phyloP scores from a whole-genome alignment of 345 rosid species.

The Psidium guajava region DNA sequence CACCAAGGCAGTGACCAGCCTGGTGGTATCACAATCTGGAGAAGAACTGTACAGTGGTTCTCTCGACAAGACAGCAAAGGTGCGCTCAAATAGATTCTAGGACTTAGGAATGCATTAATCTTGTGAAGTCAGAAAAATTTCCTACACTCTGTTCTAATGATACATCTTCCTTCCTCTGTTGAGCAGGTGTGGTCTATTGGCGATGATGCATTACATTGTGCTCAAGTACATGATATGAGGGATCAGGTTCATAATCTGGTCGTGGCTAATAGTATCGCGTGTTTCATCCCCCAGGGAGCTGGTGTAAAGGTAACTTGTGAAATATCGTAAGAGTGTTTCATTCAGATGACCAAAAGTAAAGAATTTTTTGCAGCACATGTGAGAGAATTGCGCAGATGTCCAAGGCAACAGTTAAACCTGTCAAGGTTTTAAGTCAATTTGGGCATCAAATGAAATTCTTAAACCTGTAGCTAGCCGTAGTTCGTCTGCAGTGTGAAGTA shows the following conservation, averaged over 20 bases:
- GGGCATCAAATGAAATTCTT: background rate
- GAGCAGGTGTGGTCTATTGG: slow-evolving; percentile 44
- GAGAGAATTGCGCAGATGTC: background rate
- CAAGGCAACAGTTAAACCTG: background rate
- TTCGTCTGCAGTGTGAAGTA: background rate
- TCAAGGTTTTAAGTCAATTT: too few species aligned
- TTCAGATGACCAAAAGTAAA: background rate
- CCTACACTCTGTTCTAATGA: background rate
- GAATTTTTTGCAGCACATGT: background rate
- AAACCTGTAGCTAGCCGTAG: background rate
- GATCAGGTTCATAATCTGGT: slow-evolving; percentile 50
- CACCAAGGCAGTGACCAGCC: slow-evolving; percentile 52
- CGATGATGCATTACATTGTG: slow-evolving; percentile 21
- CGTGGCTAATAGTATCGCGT: slow-evolving; percentile 31
- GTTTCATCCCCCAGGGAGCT: slow-evolving; percentile 64
- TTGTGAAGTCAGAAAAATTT: background rate
- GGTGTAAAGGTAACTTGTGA: slow-evolving; percentile 45
- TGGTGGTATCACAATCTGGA: slow-evolving; percentile 36
- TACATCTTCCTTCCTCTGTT: background rate
- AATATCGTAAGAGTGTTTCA: background rate
- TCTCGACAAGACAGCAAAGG: slow-evolving; percentile 49
- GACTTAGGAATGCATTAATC: background rate
- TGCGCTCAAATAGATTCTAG: slow-evolving; percentile 1
- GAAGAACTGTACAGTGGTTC: slow-evolving; percentile 58
- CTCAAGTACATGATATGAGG: slow-evolving; percentile 56